A percentile compares a stretch with the other conserved stretches of the same genome.
Evolutionary conservation across 371 early-diverging fungal genomes (phyloP).

Genomic region (Mucor mucedo): DNA sequence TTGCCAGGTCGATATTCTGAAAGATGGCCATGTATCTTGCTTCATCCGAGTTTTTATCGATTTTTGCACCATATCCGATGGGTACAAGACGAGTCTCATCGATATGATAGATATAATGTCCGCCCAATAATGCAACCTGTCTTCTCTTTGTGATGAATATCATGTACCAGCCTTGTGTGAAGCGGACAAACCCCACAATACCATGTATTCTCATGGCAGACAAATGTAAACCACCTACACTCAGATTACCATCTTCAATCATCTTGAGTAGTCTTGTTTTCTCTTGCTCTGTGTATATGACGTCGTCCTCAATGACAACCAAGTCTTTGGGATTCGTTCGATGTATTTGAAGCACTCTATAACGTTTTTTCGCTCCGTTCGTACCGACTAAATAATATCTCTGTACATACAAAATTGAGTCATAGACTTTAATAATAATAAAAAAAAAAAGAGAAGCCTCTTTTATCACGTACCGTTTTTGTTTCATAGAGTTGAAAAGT

Average conservation of each 20-base stretch:
- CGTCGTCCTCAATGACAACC: slow-evolving; percentile 70
- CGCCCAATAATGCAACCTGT: slow-evolving; percentile 94
- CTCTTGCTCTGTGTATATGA: slow-evolving; percentile 75
- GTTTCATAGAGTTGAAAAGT: slow-evolving; percentile 86
- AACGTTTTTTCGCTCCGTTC: slow-evolving; percentile 73
- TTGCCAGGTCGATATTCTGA: slow-evolving; percentile 80
- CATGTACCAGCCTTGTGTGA: slow-evolving; percentile 93
- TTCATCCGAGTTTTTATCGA: slow-evolving; percentile 84
- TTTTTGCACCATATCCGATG: slow-evolving; percentile 66
- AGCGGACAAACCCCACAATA: slow-evolving; percentile 82
- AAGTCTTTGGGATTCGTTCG: slow-evolving; percentile 69
- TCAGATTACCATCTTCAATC: slow-evolving; percentile 82
- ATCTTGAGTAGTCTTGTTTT: slow-evolving; percentile 76
- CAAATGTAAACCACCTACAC: slow-evolving; percentile 77
- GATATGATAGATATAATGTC: slow-evolving; percentile 94
- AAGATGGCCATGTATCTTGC: slow-evolving; percentile 81
- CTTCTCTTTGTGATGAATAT: slow-evolving; percentile 85
- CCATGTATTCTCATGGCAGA: slow-evolving; percentile 56
- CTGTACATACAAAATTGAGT: slow-evolving; percentile 27
- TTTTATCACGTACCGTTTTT: slow-evolving; percentile 60
- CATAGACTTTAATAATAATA: no score
- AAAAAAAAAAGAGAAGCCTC: no score
- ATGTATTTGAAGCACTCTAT: slow-evolving; percentile 88
- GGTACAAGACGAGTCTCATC: slow-evolving; percentile 87
- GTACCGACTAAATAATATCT: slow-evolving; percentile 86